Evolutionary conservation across 139 green algal species (phyloP).

Genomic region (Picochlorum sp.): DNA sequence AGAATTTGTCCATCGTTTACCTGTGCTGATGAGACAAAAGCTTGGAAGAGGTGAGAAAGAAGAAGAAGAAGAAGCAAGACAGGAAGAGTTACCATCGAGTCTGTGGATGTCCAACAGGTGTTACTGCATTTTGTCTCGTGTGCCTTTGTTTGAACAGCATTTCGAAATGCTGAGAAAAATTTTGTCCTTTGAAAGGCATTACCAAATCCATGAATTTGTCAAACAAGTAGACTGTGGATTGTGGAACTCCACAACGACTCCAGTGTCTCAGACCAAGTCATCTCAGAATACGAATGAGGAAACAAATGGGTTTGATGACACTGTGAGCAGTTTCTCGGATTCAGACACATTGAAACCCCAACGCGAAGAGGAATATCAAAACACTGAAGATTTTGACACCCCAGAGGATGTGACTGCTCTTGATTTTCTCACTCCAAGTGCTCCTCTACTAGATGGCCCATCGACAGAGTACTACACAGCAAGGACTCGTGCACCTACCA

Average conservation of each 20-base stretch:
- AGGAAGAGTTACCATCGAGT: conserved; percentile 31
- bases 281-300: background rate
- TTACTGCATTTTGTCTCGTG: conserved; percentile 78
- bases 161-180: conserved; percentile 79
- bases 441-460: background rate
- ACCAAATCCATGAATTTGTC: conserved; percentile 56
- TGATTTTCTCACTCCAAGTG: background rate
- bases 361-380: background rate
- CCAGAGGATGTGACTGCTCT: background rate
- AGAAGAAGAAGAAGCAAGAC: conserved; percentile 1
- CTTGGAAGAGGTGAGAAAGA: conserved; percentile 21
- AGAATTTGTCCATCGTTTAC: conserved; percentile 68
- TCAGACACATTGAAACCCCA: background rate
- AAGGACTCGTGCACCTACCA: no score
- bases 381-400: background rate
- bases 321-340: background rate
- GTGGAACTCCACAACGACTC: background rate
- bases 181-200: conserved; percentile 68
- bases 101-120: conserved; percentile 71
- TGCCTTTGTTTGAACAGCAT: conserved; percentile 85
- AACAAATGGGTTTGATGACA: background rate
- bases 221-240: conserved; percentile 23
- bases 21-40: conserved; percentile 39
- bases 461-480: no score
- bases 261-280: background rate